Evolutionary conservation across 108 stramenopile species (phyloP), one percentile per base, ranked within the genome.

Genomic region (Pseudonitzschia multistriata): DNA sequence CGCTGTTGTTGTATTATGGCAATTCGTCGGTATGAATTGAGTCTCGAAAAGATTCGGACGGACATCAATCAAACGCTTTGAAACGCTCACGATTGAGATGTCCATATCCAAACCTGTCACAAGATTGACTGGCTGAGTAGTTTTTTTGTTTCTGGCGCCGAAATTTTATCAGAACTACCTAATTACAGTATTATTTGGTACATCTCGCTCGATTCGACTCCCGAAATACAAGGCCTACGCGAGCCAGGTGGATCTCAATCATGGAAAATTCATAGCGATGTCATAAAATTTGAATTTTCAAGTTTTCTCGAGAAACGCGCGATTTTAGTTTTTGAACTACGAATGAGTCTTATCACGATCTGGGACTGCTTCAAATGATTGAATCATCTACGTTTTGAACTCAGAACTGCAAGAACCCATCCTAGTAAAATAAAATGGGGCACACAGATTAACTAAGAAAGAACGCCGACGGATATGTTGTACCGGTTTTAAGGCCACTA

Each of bases 321-420:
- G 50, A 19, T 1, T 45, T 45, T 22, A 14, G 11, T 52, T 52
- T n/a, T n/a, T n/a, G n/a, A n/a, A n/a, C n/a, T n/a, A n/a, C n/a
- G 3, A 52, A 52, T n/a, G 24, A 19, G 25, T 52, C 50, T 3
- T 52, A 7, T 25, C 15, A 49, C 3, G 4, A 24, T 25, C 24
- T 52, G 50, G 50, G 50, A 52, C 50, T 52, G 22, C 2, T 52
- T 52, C 50, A 52, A 52, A 52, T 24, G 24, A 3, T 52, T 25
- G n/a, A 14, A 49, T n/a, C n/a, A n/a, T n/a, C n/a, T n/a, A n/a
- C n/a, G n/a, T n/a, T n/a, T n/a, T n/a, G n/a, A n/a, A n/a, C n/a
- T n/a, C n/a, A n/a, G n/a, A n/a, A n/a, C n/a, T n/a, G n/a, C n/a
- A n/a, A n/a, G n/a, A n/a, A n/a, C n/a, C n/a, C n/a, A n/a, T n/a